phyloP scores from a whole-genome alignment of 2,329 filamentous ascomycete genomes.

The Ophidiomyces ophidiicola region DNA sequence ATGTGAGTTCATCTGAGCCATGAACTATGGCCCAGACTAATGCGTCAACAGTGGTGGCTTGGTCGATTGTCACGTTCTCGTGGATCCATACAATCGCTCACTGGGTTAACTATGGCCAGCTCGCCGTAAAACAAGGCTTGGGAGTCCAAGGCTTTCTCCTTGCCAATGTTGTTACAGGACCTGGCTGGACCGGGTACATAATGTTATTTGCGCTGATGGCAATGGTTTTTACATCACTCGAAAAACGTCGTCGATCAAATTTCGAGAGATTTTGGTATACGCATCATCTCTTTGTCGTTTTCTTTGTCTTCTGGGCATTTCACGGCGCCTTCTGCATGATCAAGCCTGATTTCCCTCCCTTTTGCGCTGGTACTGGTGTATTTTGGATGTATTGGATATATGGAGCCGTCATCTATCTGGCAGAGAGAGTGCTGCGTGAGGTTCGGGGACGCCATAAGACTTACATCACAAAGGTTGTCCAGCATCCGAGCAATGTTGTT shows the following conservation, averaged over 20 bases:
- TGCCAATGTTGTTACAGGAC: slow-evolving; percentile 65
- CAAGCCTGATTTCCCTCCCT: slow-evolving; percentile 67
- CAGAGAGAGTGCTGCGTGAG: slow-evolving; percentile 67
- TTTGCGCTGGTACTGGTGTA: slow-evolving; percentile 56
- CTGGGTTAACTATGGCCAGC: slow-evolving; percentile 74
- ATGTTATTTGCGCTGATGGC: slow-evolving; percentile 69
- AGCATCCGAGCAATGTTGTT: slow-evolving; percentile 77
- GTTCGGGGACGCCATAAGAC: slow-evolving; percentile 70
- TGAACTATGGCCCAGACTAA: slow-evolving; percentile 8
- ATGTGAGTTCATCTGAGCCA: slow-evolving; percentile 23
- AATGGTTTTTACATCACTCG: slow-evolving; percentile 65
- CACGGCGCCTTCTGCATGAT: slow-evolving; percentile 89
- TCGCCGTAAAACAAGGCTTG: slow-evolving; percentile 60
- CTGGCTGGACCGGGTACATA: slow-evolving; percentile 75
- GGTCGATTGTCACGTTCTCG: slow-evolving; percentile 80
- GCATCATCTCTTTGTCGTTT: slow-evolving; percentile 75
- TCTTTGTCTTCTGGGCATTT: slow-evolving; percentile 85
- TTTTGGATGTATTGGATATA: slow-evolving; percentile 90
- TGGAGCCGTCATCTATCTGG: slow-evolving; percentile 65
- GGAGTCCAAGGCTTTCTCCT: slow-evolving; percentile 67
- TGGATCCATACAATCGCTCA: slow-evolving; percentile 78
- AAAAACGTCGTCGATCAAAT: slow-evolving; percentile 66
- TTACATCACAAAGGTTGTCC: slow-evolving; percentile 77
- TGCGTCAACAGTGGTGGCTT: slow-evolving; percentile 47
- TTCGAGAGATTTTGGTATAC: slow-evolving; percentile 88